Percentiles rank a stretch among this genome's conserved stretches.
Evolutionary conservation across 768 basidiomycete species (phyloP).

Genomic region (Collybiopsis luxurians): DNA sequence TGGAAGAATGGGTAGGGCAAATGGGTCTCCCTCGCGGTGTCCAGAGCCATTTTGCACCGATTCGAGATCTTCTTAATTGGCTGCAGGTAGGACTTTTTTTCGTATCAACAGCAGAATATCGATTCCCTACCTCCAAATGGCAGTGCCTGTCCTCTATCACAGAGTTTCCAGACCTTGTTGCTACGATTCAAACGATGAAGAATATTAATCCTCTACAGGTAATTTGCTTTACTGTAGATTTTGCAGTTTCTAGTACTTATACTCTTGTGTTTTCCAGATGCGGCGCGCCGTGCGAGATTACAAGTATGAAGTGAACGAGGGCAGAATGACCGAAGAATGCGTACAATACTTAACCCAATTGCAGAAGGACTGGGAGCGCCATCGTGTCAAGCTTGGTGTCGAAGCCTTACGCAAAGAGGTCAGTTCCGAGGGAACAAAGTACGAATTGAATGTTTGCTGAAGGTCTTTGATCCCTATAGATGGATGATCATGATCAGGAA

Average conservation of each 20-base stretch:
- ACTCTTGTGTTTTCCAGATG: constrained; percentile 51
- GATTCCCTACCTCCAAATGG: neutral
- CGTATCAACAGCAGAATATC: neutral
- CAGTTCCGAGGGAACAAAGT: constrained; percentile 1
- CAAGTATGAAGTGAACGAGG: constrained; percentile 91
- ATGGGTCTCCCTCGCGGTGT: constrained; percentile 80
- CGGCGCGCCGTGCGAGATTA: constrained; percentile 91
- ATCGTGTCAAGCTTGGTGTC: constrained; percentile 83
- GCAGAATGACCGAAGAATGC: constrained; percentile 93
- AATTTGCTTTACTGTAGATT: constrained; percentile 10
- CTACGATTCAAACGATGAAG: constrained; percentile 85
- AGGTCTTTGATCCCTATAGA: constrained; percentile 37
- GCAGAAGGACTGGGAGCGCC: constrained; percentile 97
- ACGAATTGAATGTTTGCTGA: neutral
- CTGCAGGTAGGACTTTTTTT: constrained; percentile 55
- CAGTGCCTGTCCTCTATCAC: constrained; percentile 84
- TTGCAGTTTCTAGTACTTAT: neutral
- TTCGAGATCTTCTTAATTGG: constrained; percentile 83
- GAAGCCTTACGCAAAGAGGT: constrained; percentile 85
- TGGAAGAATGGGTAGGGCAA: constrained; percentile 91
- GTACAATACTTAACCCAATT: constrained; percentile 90
- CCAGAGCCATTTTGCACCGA: constrained; percentile 77
- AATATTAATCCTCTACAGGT: constrained; percentile 92
- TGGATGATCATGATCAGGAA: constrained; percentile 62
- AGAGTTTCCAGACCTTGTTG: constrained; percentile 86